Base-by-base conservation (phyloP, 768 basidiomycete species). In the Hypsizygus marmoreus region DNA sequence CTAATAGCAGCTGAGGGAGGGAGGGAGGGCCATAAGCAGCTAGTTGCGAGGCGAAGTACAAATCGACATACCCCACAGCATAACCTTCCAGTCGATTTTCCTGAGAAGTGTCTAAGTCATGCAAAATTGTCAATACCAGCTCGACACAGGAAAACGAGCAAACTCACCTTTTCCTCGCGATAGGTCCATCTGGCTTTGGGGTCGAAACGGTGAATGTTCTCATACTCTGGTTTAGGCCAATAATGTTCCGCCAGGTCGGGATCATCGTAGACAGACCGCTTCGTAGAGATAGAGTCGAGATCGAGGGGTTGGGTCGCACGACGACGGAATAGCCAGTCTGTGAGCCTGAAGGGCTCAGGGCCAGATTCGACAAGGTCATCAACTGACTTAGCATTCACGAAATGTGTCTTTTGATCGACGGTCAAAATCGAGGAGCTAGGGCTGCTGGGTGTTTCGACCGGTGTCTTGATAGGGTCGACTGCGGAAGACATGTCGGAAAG, bases 11-110 rank as follows among this genome's bases (percentile, higher is more conserved):
- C 75, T 66, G 30, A 26, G 13, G 8, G 13, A n/a, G 12, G 32
- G 22, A 14, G 35, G 23, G 17, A 30, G 29, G 7, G 10, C 4
- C 10, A 28, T 26, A 39, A 19, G 2, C 7, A 26, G 4, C 30
- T 24, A 37, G 4, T 29, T 23, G 9, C 38, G 10, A 14, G 3
- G n/a, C 12, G 43, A 35, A 12, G 32, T 17, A 30, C 1, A 29
- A n/a, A 16, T 32, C 12, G 20, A 46, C 49, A 47, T 41, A 58
- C 63, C 67, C 70, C 75, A 76, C 4, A 76, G 43, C 76, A 84
- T 77, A 30, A 85, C 74, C 49, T 73, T 82, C 75, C 77, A 81
- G 53, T 86, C 81, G 23, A 81, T 70, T 52, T 79, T 81, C 33
- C 80, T 66, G 19, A 81, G 57, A 8, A 81, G 58, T 9, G 66